Base-by-base conservation (phyloP, 2,329 filamentous ascomycete genomes). In the Leptographium procerum region DNA sequence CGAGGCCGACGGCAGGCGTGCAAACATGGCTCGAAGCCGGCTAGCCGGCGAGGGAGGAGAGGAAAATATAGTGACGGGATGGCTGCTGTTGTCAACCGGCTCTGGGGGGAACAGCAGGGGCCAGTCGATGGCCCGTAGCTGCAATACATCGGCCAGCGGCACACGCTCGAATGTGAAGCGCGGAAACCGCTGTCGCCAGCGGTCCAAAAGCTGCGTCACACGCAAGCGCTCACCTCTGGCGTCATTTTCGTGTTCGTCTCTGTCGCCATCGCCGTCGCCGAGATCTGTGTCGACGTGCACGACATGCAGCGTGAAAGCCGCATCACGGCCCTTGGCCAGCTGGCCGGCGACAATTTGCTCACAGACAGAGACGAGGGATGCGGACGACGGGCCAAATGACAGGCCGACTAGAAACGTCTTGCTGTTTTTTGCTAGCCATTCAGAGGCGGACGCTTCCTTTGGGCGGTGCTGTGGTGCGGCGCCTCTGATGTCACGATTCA, bases 301-400 rank as follows among this genome's bases (percentile, higher is more conserved):
- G 16, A 86, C 77, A 59, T 80, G 73, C 43, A 95, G 73, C 52
- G 86, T 81, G 68, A 89, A 96, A 0, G 83, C 81, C 5, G 82
- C 74, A 56, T 84, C 80, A 5, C 83, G 81, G 64, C 83, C 84
- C 60, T 82, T 85, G 50, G 78, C 75, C 47, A 80, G 77, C 68
- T 92, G 87, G 57, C 78, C 80, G 63, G 81, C 76, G 52, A 88
- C 76, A 66, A 90, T 88, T 61, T 79, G 74, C 69, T 89, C 81
- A 57, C 97, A 75, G 26, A 95, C 78, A 65, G 92, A 82, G 33
- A 95, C 76, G 50, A 99, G 76, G 16, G 84, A 82, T 16, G 87
- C 79, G 0, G 92, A 97, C 1, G 88, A 94, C 1, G 87, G 76
- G 0, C 94, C 92, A 66, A 90, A 86, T 0, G 91, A 96, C 1